Conservation (phyloP, 2,329 filamentous ascomycete species). For the Phialophora chinensis region DNA sequence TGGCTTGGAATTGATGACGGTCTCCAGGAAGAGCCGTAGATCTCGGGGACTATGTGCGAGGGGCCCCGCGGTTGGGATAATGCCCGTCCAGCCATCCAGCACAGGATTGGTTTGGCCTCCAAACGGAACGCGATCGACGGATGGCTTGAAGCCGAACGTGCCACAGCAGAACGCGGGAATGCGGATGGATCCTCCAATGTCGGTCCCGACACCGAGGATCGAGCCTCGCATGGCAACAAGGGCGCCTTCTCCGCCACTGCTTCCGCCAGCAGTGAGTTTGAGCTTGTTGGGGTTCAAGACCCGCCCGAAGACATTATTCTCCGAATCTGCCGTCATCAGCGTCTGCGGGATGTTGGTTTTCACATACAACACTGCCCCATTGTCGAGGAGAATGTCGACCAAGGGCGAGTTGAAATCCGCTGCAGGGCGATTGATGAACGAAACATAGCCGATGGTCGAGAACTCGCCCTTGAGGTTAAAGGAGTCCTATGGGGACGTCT, state of each 20-base stretch:
- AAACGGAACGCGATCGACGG: conserved; percentile 55
- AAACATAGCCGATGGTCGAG: conserved; percentile 43
- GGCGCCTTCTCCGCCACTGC: conserved; percentile 69
- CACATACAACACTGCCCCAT: conserved; percentile 58
- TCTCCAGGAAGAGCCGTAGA: conserved; percentile 41
- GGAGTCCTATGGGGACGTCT: conserved; percentile 48
- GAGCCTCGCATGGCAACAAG: conserved; percentile 65
- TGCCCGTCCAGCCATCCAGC: conserved; percentile 56
- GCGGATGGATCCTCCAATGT: conserved; percentile 59
- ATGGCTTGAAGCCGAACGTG: conserved; percentile 59
- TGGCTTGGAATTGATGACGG: conserved; percentile 50
- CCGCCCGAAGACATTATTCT: conserved; percentile 64
- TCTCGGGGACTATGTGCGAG: conserved; percentile 44
- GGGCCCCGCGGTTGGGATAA: conserved; percentile 55
- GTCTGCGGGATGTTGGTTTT: conserved; percentile 62
- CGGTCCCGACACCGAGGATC: conserved; percentile 67
- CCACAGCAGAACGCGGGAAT: conserved; percentile 59
- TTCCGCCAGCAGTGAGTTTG: conserved; percentile 66
- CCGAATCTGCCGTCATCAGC: conserved; percentile 60
- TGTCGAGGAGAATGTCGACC: conserved; percentile 41
- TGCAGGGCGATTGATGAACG: conserved; percentile 36
- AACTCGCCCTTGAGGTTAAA: conserved; percentile 43
- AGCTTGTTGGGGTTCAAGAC: conserved; percentile 69
- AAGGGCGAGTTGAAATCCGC: conserved; percentile 40
- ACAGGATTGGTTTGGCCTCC: conserved; percentile 58